Evolutionary conservation across 2,329 filamentous ascomycete species (phyloP).

Genomic region (Volutella citrinella): DNA sequence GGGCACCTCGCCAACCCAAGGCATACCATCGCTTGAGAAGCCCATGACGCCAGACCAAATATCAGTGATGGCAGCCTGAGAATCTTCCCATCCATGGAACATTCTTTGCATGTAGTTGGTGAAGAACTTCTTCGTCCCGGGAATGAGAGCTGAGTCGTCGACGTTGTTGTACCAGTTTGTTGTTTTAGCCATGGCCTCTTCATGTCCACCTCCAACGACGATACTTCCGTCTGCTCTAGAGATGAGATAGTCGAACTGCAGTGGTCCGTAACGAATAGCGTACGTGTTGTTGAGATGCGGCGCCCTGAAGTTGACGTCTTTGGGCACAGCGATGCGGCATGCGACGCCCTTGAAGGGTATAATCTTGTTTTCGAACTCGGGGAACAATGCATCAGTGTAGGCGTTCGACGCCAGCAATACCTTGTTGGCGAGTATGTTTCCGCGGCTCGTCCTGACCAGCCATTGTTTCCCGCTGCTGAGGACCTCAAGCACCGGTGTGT

Average conservation of each 20-base stretch:
- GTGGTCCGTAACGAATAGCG: background rate
- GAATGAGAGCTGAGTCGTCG: constrained; percentile 3
- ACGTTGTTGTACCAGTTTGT: constrained; percentile 6
- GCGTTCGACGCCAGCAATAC: constrained; percentile 28
- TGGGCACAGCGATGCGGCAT: background rate
- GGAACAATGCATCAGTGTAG: constrained; percentile 23
- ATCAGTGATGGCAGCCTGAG: background rate
- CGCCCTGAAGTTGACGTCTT: background rate
- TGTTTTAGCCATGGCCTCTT: background rate
- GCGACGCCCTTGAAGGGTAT: constrained; percentile 1
- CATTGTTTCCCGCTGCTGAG: no score
- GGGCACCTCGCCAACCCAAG: background rate
- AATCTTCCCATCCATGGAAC: constrained; percentile 4
- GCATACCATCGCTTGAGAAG: background rate
- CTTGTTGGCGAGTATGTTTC: constrained; percentile 13
- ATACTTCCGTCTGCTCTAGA: constrained; percentile 6
- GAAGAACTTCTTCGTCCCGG: background rate
- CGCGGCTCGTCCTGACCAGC: constrained; percentile 16
- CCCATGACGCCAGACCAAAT: constrained; percentile 2
- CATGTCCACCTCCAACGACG: constrained; percentile 7
- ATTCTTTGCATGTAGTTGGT: constrained; percentile 6
- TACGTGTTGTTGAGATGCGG: constrained; percentile 4
- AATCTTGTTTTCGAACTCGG: constrained; percentile 16
- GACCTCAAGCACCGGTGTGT: no score
- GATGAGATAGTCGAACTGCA: constrained; percentile 6